Conservation (phyloP, 495 filamentous ascomycete genomes). For the Neohortaea acidophila region DNA sequence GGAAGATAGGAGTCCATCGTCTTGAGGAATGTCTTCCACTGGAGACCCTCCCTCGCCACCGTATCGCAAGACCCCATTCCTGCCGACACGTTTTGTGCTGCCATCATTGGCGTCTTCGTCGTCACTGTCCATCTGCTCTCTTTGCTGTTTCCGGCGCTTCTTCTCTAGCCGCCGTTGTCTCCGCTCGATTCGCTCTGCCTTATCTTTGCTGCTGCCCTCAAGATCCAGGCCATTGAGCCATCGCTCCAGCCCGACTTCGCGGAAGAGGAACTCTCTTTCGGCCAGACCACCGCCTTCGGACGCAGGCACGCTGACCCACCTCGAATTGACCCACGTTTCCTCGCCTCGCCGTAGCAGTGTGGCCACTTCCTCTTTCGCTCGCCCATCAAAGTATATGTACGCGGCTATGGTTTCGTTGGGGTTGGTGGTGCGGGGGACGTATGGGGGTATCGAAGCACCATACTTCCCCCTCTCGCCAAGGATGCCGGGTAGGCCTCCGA, state of each 20-base stretch:
- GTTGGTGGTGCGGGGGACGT: constrained; percentile 73
- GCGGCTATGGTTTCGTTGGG: constrained; percentile 93
- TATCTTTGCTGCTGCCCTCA: constrained; percentile 56
- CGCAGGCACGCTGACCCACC: constrained; percentile 89
- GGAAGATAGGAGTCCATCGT: constrained; percentile 45
- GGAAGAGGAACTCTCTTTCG: constrained; percentile 93
- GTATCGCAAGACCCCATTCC: constrained; percentile 57
- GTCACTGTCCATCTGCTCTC: constrained; percentile 13
- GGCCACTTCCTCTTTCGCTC: constrained; percentile 91
- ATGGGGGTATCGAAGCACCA: constrained; percentile 52
- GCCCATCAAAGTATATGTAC: constrained; percentile 97
- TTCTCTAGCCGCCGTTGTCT: constrained; percentile 78
- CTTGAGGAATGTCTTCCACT: constrained; percentile 56
- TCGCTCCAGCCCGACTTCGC: constrained; percentile 86
- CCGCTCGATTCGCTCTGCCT: constrained; percentile 76
- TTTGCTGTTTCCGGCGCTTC: constrained; percentile 53
- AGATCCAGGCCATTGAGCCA: constrained; percentile 93
- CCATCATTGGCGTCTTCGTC: constrained; percentile 33
- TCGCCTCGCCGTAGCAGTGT: constrained; percentile 84
- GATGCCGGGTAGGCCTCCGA: constrained; percentile 51
- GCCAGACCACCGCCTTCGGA: constrained; percentile 86
- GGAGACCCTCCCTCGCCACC: constrained; percentile 57
- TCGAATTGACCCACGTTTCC: constrained; percentile 96
- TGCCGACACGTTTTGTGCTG: constrained; percentile 30
- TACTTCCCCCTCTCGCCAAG: constrained; percentile 39